Evolutionary conservation across 2,329 filamentous ascomycete genomes (phyloP).

Genomic region (Pseudocercospora eumusae): DNA sequence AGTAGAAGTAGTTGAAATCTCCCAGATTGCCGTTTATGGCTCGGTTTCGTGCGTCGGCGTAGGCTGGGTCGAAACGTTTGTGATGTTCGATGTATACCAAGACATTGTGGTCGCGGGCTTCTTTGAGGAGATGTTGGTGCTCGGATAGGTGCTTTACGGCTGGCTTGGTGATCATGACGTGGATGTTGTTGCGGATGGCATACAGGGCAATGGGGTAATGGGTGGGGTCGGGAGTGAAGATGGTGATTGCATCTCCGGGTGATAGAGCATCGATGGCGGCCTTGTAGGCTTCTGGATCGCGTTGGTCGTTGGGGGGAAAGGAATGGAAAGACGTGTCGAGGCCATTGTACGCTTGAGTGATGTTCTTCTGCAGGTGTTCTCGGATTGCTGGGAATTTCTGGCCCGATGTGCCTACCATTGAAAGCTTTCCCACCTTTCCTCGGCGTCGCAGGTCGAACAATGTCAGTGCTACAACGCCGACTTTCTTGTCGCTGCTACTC

Average conservation of each 20-base stretch:
- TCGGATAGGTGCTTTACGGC: slow-evolving; percentile 81
- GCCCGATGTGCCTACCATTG: slow-evolving; percentile 88
- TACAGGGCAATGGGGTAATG: slow-evolving; percentile 92
- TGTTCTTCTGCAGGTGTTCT: slow-evolving; percentile 85
- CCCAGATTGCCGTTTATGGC: slow-evolving; percentile 67
- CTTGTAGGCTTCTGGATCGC: slow-evolving; percentile 83
- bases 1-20: slow-evolving; percentile 98
- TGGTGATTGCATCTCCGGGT: slow-evolving; percentile 85
- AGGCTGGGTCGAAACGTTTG: slow-evolving; percentile 93
- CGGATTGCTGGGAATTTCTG: slow-evolving; percentile 89
- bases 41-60: slow-evolving; percentile 80
- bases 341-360: slow-evolving; percentile 74
- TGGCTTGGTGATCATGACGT: slow-evolving; percentile 92
- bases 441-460: slow-evolving; percentile 84
- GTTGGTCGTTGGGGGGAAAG: slow-evolving; percentile 71
- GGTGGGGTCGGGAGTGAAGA: slow-evolving; percentile 92
- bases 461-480: slow-evolving; percentile 87
- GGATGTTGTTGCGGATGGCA: slow-evolving; percentile 82
- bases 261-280: slow-evolving; percentile 79
- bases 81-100: slow-evolving; percentile 95
- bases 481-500: slow-evolving; percentile 91
- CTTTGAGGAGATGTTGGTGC: slow-evolving; percentile 74
- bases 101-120: slow-evolving; percentile 71
- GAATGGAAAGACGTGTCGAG: slow-evolving; percentile 85
- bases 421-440: slow-evolving; percentile 81